phyloP scores from a whole-genome alignment of 192 early-diverging fungal genomes.

The Entrophospora sp. region DNA sequence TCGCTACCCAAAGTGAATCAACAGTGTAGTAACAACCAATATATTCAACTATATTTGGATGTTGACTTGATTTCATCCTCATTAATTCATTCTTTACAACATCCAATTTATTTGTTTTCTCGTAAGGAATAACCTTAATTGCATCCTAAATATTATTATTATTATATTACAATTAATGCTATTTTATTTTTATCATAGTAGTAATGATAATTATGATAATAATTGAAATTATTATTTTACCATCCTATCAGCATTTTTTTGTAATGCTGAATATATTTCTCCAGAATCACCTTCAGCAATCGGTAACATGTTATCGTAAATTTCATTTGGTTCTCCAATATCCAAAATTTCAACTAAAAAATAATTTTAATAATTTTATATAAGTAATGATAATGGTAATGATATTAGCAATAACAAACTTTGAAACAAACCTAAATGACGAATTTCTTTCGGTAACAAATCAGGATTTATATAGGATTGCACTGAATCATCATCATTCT shows the following conservation, averaged over 20 bases:
- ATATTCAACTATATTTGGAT: slow-evolving; percentile 94
- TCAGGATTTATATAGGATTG: background rate
- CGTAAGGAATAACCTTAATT: slow-evolving; percentile 86
- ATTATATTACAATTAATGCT: too few relatives aligned
- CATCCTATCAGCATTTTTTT: slow-evolving; percentile 38
- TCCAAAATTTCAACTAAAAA: slow-evolving; percentile 59
- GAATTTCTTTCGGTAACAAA: background rate
- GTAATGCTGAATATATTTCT: slow-evolving; percentile 76
- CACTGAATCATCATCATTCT: too few relatives aligned
- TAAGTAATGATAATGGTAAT: too few relatives aligned
- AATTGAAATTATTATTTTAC: background rate
- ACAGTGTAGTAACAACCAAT: slow-evolving; percentile 73
- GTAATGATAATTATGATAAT: too few relatives aligned
- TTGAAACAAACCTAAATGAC: background rate
- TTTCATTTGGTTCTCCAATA: slow-evolving; percentile 61
- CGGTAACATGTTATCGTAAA: slow-evolving; percentile 81
- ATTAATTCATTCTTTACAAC: slow-evolving; percentile 83
- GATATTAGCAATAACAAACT: too few relatives aligned
- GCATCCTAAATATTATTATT: slow-evolving; percentile 46
- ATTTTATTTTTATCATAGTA: too few relatives aligned
- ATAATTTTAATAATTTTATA: too few relatives aligned
- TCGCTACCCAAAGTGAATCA: slow-evolving; percentile 90
- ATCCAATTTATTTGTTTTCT: slow-evolving; percentile 81
- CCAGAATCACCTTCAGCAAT: slow-evolving; percentile 95
- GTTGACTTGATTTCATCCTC: slow-evolving; percentile 80